These are phyloP conservation scores for Podospora comata DNA, from an alignment of 495 filamentous ascomycete species.

Conservation along the genomic window DNA sequence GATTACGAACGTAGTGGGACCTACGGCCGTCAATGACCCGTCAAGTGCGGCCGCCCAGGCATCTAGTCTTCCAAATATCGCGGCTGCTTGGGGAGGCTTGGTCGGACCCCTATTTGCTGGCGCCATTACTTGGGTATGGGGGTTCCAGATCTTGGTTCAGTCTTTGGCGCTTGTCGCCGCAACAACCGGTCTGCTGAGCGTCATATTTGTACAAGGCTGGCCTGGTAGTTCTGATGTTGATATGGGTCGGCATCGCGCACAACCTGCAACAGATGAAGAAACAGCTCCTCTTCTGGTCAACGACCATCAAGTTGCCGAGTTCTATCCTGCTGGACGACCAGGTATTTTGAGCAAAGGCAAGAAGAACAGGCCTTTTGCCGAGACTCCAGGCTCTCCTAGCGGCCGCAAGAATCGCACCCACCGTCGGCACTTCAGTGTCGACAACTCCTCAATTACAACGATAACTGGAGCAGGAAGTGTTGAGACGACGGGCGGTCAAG, in stretches of 20 bases:
- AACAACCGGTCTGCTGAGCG: conserved; percentile 16
- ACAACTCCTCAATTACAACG: conserved; percentile 29
- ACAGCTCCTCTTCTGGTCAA: conserved; percentile 25
- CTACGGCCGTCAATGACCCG: conserved; percentile 3
- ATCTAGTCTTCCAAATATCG: conserved; percentile 23
- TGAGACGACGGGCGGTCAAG: conserved; percentile 3
- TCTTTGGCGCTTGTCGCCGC: conserved; percentile 19
- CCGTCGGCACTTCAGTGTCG: conserved; percentile 33
- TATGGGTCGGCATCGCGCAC: not conserved
- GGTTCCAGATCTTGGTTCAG: conserved; percentile 25
- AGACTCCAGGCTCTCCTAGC: conserved; percentile 8
- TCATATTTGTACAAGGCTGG: conserved; percentile 33
- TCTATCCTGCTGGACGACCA: not conserved
- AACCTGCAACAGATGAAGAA: conserved; percentile 23
- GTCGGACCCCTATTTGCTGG: conserved; percentile 29
- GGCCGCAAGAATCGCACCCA: conserved; percentile 13
- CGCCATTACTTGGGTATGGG: conserved; percentile 20
- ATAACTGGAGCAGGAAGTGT: conserved; percentile 20
- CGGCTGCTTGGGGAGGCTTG: conserved; percentile 31
- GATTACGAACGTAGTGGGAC: conserved; percentile 11
- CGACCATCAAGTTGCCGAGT: not conserved
- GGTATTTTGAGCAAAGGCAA: not conserved
- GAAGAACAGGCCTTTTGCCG: not conserved
- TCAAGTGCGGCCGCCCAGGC: conserved; percentile 18
- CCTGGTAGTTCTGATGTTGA: conserved; percentile 17